Percentiles rank a stretch among this genome's conserved stretches.
phyloP scores from a whole-genome alignment of 805 yeast genomes.

The Candida insectorum region DNA sequence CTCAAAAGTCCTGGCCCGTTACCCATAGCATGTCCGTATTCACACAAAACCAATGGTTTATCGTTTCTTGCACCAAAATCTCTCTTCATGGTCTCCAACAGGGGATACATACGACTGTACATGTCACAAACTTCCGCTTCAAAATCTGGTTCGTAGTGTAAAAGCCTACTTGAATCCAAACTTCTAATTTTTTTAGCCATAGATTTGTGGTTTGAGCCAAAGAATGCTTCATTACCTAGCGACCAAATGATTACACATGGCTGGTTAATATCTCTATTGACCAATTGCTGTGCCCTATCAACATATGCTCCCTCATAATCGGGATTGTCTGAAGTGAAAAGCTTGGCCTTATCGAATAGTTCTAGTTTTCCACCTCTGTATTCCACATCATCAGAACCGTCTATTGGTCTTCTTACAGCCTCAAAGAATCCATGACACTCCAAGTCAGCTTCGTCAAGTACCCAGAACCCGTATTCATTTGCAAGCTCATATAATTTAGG shows the following conservation, averaged over 20 bases:
- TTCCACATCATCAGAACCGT: constrained; percentile 8
- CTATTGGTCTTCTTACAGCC: constrained; percentile 9
- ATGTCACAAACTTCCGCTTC: constrained; percentile 25
- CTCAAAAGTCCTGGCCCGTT: constrained; percentile 32
- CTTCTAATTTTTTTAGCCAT: constrained; percentile 23
- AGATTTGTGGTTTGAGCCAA: constrained; percentile 25
- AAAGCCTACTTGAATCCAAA: constrained; percentile 21
- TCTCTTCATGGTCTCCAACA: constrained; percentile 13
- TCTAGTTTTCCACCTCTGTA: constrained; percentile 7
- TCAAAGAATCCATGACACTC: constrained; percentile 34
- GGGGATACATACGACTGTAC: constrained; percentile 29
- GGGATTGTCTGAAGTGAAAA: constrained; percentile 26
- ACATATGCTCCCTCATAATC: constrained; percentile 30
- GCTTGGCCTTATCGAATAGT: constrained; percentile 14
- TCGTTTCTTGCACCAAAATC: constrained; percentile 14
- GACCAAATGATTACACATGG: constrained; percentile 35
- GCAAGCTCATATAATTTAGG: constrained; percentile 28
- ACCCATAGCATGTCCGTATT: constrained; percentile 38
- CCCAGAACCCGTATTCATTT: constrained; percentile 30
- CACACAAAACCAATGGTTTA: constrained; percentile 33
- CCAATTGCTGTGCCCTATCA: constrained; percentile 27
- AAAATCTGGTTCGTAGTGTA: constrained; percentile 32
- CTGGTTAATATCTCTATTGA: constrained; percentile 29
- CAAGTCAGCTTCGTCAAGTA: constrained; percentile 34
- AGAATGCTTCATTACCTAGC: constrained; percentile 36